Base-by-base conservation (phyloP, 2,329 filamentous ascomycete genomes). In the Microcyclosporella mali region DNA sequence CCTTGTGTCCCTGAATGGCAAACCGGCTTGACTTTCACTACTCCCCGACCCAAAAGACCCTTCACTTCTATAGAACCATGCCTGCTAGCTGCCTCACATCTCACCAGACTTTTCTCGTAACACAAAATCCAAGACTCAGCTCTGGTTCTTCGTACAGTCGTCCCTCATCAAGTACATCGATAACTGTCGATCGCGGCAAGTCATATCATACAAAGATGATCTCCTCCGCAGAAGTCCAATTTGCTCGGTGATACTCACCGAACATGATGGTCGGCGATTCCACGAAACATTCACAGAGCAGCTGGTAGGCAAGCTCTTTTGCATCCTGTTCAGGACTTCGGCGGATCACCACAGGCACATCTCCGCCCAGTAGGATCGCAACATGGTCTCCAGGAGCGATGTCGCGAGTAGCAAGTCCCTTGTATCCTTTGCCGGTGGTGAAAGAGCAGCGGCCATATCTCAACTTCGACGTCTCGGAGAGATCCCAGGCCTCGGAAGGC, bases 201-300 rank as follows among this genome's bases (percentile, higher is more conserved):
- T 25, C 21, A 25, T 9, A 25, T 34, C 16, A 34, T 9, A 57
- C 43, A 10, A 60, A 40, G n/a, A 55, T 46, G n/a, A 60, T 47
- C 33, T 58, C 56, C 37, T 57, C 51, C 9, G 49, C 51, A 17
- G 28, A n/a, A 6, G 47, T 43, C 51, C 49, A 49, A 2, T 49
- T 48, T 4, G 30, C 45, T 11, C 40, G 34, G 14, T 56, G 31
- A 10, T 50, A 40, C 6, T 60, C 55, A 10, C 58, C 58, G 28
- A 35, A 37, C 58, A 61, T 60, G 6, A 61, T 42, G 3, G 36
- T 44, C 7, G 47, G 27, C 7, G 52, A 46, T 29, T 55, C 42
- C 2, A 59, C 46, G 28, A 56, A 60, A 40, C 53, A 56, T 37
- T 59, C 58, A 21, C 58, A 61, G 6, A 61, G 46, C 32, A 61